Evolutionary conservation across 208 protist species (phyloP).

Genomic region (Crithidia fasciculata): DNA sequence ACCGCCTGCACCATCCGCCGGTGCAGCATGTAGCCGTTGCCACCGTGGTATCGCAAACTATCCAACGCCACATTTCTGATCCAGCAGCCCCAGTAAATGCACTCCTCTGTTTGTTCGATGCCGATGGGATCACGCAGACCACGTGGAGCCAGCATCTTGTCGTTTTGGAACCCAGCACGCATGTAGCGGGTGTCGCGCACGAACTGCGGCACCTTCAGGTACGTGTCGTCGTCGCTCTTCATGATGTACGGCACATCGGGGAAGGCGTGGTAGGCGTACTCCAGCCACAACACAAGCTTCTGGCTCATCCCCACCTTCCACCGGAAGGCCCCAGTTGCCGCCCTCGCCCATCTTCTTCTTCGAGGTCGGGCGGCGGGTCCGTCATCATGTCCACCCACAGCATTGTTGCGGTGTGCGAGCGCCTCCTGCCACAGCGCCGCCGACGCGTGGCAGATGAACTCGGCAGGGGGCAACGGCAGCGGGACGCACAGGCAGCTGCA

Average conservation of each 20-base stretch:
- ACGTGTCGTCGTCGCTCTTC: slow-evolving; percentile 53
- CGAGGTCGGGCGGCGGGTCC: slow-evolving; percentile 20
- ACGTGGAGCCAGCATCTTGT: neutral
- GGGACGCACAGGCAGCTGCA: slow-evolving; percentile 10
- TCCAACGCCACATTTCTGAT: neutral
- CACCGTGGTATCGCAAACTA: neutral
- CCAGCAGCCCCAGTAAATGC: slow-evolving; percentile 5
- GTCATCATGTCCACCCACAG: slow-evolving; percentile 27
- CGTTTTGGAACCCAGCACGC: neutral
- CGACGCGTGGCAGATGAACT: slow-evolving; percentile 25
- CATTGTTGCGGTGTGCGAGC: slow-evolving; percentile 14
- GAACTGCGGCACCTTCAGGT: slow-evolving; percentile 41
- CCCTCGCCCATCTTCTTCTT: slow-evolving; percentile 16
- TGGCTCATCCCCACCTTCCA: slow-evolving; percentile 35
- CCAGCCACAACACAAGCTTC: slow-evolving; percentile 40
- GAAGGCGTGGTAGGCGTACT: slow-evolving; percentile 30
- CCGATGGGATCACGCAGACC: neutral
- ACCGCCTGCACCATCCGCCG: neutral
- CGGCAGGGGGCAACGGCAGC: slow-evolving; percentile 1
- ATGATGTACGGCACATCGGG: slow-evolving; percentile 26
- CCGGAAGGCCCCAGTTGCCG: slow-evolving; percentile 27
- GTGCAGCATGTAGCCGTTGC: slow-evolving; percentile 5
- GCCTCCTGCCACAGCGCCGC: slow-evolving; percentile 27
- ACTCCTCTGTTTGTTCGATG: neutral
- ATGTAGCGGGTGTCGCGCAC: slow-evolving; percentile 34